phyloP scores from a whole-genome alignment of 805 yeast species.

The Saccharomycopsis schoenii region DNA sequence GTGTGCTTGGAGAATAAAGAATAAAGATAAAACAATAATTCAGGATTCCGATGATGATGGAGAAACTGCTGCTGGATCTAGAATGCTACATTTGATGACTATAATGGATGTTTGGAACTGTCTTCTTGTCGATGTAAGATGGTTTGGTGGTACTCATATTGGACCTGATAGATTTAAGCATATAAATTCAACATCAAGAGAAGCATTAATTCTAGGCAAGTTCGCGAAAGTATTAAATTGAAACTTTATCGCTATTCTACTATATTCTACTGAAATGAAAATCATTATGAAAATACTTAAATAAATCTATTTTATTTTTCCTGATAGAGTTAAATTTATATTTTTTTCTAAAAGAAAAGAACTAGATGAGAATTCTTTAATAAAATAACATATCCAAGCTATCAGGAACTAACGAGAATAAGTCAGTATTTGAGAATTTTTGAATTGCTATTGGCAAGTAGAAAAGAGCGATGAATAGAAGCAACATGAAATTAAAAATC shows the following conservation, averaged over 20 bases:
- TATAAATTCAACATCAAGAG: slow-evolving; percentile 81
- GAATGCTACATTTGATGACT: slow-evolving; percentile 69
- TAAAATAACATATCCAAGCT: slow-evolving; percentile 15
- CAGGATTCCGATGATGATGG: slow-evolving; percentile 95
- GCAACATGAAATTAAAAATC: slow-evolving; percentile 30
- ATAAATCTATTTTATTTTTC: background rate
- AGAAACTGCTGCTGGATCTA: slow-evolving; percentile 90
- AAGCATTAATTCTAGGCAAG: slow-evolving; percentile 63
- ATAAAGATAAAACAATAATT: slow-evolving; percentile 34
- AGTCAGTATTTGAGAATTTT: slow-evolving; percentile 29
- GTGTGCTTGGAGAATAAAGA: slow-evolving; percentile 73
- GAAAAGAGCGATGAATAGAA: slow-evolving; percentile 26
- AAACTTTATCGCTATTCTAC: too few species aligned
- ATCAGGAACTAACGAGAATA: slow-evolving; percentile 31
- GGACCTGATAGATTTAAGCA: slow-evolving; percentile 95
- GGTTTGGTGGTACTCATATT: slow-evolving; percentile 87
- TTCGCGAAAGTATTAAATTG: slow-evolving; percentile 23
- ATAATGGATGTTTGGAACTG: slow-evolving; percentile 78
- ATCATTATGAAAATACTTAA: background rate
- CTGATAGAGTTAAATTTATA: background rate
- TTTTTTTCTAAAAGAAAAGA: background rate
- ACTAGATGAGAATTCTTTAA: background rate
- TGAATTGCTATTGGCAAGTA: slow-evolving; percentile 1
- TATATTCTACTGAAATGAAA: slow-evolving; percentile 2
- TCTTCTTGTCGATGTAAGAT: slow-evolving; percentile 66